Conservation (phyloP, 768 basidiomycete genomes). For the Termitomyces sp. region DNA sequence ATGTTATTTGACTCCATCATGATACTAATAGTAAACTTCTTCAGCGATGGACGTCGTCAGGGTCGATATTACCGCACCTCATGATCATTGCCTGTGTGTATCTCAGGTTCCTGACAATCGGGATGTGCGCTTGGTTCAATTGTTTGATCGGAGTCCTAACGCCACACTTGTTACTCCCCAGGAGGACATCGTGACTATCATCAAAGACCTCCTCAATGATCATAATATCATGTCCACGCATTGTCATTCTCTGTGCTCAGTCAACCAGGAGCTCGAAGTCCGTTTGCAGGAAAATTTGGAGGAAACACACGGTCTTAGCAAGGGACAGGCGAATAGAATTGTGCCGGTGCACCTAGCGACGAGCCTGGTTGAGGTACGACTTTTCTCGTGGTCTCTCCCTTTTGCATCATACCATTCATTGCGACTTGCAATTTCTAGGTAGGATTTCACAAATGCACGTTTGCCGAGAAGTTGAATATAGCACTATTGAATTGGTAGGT, state of each 20-base stretch:
- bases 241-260: not conserved
- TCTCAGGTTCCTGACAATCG: too few species aligned
- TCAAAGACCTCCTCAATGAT: not conserved
- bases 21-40: too few species aligned
- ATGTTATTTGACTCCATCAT: too few species aligned
- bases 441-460: conserved; percentile 9
- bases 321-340: not conserved
- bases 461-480: conserved; percentile 12
- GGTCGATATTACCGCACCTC: too few species aligned
- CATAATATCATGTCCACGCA: not conserved
- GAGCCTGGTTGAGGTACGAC: conserved; percentile 9
- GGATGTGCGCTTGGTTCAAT: too few species aligned
- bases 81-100: too few species aligned
- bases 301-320: not conserved
- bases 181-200: not conserved
- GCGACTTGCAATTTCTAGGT: conserved; percentile 3
- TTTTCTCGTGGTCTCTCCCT: too few species aligned
- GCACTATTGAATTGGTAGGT: conserved; percentile 17
- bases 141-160: too few species aligned
- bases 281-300: conserved; percentile 7
- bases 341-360: conserved; percentile 1
- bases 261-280: conserved; percentile 6
- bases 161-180: too few species aligned
- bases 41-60: too few species aligned
- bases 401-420: not conserved